Evolutionary conservation across 2,329 filamentous ascomycete genomes (phyloP), one percentile per base, ranked within the genome.

Genomic region (Colletotrichum sp.): DNA sequence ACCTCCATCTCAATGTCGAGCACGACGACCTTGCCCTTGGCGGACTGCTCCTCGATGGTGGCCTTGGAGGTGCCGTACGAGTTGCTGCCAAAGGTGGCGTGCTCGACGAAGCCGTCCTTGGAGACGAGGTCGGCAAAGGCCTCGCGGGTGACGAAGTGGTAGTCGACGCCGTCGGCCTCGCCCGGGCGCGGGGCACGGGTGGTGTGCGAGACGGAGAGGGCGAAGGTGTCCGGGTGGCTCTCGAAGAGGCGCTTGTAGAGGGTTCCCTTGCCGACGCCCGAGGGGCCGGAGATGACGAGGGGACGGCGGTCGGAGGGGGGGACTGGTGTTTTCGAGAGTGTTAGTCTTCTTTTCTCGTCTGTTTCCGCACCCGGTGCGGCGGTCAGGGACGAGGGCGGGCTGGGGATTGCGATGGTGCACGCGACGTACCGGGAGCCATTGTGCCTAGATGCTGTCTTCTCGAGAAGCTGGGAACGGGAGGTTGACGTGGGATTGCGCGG

Each of bases 1-100:
- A 94, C 93, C 91, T 98, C 96, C 95, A 98, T 98, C 89, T 98
- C 96, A 83, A 98, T 99, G 84, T 99, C 96, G 79, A 98, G 88
- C 64, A 98, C 92, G 77, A 96, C 96, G 57, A 96, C 92, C 81
- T 90, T 90, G 21, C 93, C 93, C 86, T 93, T 92, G 76, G 91
- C 90, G 3, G 90, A 90, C 83, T 96, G 93, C 81, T 95, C 92
- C 84, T 93, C 90, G 78, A 98, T 95, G 32, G 95, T 95, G 85
- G 90, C 89, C 82, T 95, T 93, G 83, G 92, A 95, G 7, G 96
- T 98, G 72, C 96, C 96, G 86, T 98, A 98, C 82, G 92, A 88
- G 86, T 98, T 98, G 71, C 92, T 93, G 55, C 95, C 93, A 84
- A 98, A 98, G 83, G 94, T 88, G 71, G 96, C 96, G 87, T 87